phyloP scores from a whole-genome alignment of 441 rosid species.

The Croton laevigatus region DNA sequence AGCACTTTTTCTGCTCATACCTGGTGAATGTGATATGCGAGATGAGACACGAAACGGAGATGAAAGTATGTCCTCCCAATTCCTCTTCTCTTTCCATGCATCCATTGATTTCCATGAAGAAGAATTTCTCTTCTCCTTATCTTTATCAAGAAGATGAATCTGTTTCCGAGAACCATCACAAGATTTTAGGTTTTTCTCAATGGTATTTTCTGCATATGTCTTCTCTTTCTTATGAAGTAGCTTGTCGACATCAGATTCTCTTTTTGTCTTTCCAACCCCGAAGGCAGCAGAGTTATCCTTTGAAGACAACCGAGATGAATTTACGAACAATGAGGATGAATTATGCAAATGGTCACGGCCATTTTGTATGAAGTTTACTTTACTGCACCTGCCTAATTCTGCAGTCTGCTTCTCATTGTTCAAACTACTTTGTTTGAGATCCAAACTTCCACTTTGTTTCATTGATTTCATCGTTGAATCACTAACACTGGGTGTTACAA shows the following conservation, averaged over 20 bases:
- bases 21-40: constrained; percentile 64
- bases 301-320: constrained; percentile 32
- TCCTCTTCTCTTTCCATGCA: constrained; percentile 88
- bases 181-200: constrained; percentile 41
- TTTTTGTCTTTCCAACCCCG: constrained; percentile 45
- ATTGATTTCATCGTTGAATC: constrained; percentile 32
- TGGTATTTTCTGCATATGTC: constrained; percentile 29
- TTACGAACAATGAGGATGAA: constrained; percentile 28
- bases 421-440: constrained; percentile 29
- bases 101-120: constrained; percentile 63
- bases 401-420: constrained; percentile 30
- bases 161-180: constrained; percentile 43
- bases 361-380: constrained; percentile 35
- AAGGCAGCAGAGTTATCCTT: constrained; percentile 34
- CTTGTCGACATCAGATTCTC: constrained; percentile 53
- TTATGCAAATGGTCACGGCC: constrained; percentile 30
- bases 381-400: constrained; percentile 40
- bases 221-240: constrained; percentile 44
- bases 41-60: constrained; percentile 65
- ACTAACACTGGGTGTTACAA: constrained; percentile 23
- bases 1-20: constrained; percentile 65
- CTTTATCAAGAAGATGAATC: constrained; percentile 42
- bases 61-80: constrained; percentile 75
- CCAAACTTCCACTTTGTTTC: constrained; percentile 34
- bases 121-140: constrained; percentile 54